Base-by-base conservation (phyloP, 108 stramenopile genomes). In the Epipyxis sp. region DNA sequence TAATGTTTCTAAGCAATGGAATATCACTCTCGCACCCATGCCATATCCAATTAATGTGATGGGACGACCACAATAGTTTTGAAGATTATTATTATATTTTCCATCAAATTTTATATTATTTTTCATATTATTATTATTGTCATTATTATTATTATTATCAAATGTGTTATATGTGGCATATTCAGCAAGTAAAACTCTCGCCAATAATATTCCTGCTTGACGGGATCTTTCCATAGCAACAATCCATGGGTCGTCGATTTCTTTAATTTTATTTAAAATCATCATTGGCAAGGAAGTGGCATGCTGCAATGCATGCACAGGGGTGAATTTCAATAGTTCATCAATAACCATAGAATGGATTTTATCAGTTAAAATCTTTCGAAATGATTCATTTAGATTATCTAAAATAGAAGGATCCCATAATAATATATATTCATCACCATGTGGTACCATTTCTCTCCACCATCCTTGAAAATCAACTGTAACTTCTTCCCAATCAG, bases 21-120 rank as follows among this genome's bases (percentile, higher is more conserved):
- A 95, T 44, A 98, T 91, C 35, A 92, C 90, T 76, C 95, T 81
- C 0, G 94, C 97, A 40, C 97, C 97, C 89, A 98, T 93, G 0
- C 91, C 92, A 79, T 90, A 98, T 40, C 97, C 97, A 27, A 95
- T 81, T 40, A 98, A 86, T 1, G 91, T 91, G 1, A 97, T 94
- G 39, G 97, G 97, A 35, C 95, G 86, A 40, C n/a, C n/a, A n/a
- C n/a, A 88, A 88, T 6, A 50, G 46, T 13, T 6, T 13, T 13
- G 46, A 50, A 50, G 46, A 50, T 13, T 6, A 50, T 20, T 50
- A 6, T 50, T 20, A n/a, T n/a, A n/a, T n/a, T n/a, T n/a, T n/a
- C n/a, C n/a, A n/a, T n/a, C n/a, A n/a, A n/a, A n/a, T n/a, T n/a
- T 20, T 13, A 20, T 50, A 50, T 6, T 50, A 50, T 6, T 20